Base-by-base conservation (phyloP, 768 basidiomycete species). In the Suillus alpinus region DNA sequence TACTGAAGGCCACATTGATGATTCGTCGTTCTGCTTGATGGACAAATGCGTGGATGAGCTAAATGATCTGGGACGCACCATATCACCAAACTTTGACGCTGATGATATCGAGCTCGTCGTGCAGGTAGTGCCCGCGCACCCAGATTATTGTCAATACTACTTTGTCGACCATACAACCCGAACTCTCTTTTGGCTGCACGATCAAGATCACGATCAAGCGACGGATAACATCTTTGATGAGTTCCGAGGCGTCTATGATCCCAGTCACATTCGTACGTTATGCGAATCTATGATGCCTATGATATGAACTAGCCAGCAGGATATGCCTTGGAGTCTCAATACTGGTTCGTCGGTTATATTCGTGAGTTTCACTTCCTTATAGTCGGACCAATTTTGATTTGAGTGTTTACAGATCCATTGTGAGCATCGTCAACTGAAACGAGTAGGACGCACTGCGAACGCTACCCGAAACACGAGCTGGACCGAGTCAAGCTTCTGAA, bases 101-200 rank as follows among this genome's bases (percentile, higher is more conserved):
- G 8, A 26, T 39, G 16, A 12, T 26, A 55, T 39, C 37, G 53
- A 55, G 53, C 53, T 55, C 9, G 36, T 55, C 6, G 53, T 55
- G 14, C 53, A 55, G 16, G 53, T 10, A 26, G 23, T 5, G 4
- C 10, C 16, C 16, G 31, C 57, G 7, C 14, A 18, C 10, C 6
- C 26, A 12, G 29, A 31, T 50, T 55, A 9, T 18, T 62, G 58
- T n/a, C 7, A 41, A 6, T 84, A 84, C 63, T 84, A 83, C 62
- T 80, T 79, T 53, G 78, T 77, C 8, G 74, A 83, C 60, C 82
- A 84, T 56, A 34, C 63, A 0, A 67, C 66, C 0, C 76, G 78
- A 18, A 65, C 70, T 5, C 69, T 84, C 10, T 86, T 85, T 59
- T 86, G 80, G 75, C 58, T 84, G 26, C 76, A 83, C 46, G 62